Conservation (phyloP, 108 stramenopile species). For the Cylindrotheca fusiformis region DNA sequence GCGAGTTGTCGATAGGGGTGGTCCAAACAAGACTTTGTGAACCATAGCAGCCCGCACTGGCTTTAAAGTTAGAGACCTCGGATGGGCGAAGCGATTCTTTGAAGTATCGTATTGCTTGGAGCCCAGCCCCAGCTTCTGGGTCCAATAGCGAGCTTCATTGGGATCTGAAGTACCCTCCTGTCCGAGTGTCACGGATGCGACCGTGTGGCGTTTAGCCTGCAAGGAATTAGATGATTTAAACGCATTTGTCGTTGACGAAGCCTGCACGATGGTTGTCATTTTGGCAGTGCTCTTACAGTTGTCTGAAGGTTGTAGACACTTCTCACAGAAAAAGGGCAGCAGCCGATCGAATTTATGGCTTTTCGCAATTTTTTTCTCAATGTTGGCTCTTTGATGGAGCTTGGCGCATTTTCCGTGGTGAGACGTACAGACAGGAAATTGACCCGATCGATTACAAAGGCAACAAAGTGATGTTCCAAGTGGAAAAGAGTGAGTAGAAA, state of each 20-base stretch:
- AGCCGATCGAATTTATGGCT: too few species aligned
- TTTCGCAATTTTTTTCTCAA: too few species aligned
- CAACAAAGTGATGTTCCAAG: too few species aligned
- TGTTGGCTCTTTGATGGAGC: too few species aligned
- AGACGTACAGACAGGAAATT: too few species aligned
- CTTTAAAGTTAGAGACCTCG: constrained; percentile 22
- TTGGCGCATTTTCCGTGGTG: too few species aligned
- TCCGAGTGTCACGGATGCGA: constrained; percentile 26
- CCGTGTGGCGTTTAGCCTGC: constrained; percentile 31
- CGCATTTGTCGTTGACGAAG: constrained; percentile 12
- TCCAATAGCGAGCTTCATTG: constrained; percentile 55
- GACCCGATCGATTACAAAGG: too few species aligned
- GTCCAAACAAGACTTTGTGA: constrained; percentile 45
- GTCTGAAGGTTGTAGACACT: too few species aligned
- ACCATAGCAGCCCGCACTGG: constrained; percentile 25
- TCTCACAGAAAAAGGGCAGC: too few species aligned
- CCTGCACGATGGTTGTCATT: constrained; percentile 18
- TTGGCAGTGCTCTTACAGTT: neutral
- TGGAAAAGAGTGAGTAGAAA: too few species aligned
- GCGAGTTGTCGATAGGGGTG: constrained; percentile 14
- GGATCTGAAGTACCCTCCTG: constrained; percentile 34
- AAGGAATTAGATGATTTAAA: constrained; percentile 42
- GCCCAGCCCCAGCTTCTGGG: constrained; percentile 48
- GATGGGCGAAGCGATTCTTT: constrained; percentile 33
- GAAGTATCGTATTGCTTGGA: constrained; percentile 1